These are phyloP conservation scores for Herpotrichia juniperi DNA, from an alignment of 2,329 filamentous ascomycete species.

Conservation along the genomic window DNA sequence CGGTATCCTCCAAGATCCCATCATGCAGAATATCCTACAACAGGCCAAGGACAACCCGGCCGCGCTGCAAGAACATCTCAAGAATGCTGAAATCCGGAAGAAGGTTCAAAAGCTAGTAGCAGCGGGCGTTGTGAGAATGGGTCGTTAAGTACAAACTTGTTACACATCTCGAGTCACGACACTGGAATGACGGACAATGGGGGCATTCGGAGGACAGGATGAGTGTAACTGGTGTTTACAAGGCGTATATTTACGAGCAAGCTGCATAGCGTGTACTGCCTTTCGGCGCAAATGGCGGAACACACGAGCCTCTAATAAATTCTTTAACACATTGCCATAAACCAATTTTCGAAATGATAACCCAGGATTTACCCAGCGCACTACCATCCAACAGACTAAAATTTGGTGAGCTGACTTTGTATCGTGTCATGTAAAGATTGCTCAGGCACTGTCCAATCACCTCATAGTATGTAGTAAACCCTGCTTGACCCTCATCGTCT, in stretches of 20 bases:
- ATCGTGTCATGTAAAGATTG: no score
- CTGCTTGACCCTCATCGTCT: no score
- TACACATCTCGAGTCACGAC: neutral
- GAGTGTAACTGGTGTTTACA: neutral
- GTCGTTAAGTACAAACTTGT: constrained; percentile 49
- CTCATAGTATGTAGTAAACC: no score
- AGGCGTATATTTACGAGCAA: neutral
- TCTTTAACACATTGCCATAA: neutral
- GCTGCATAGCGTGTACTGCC: constrained; percentile 3
- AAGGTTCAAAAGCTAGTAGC: constrained; percentile 96
- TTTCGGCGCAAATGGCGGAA: neutral
- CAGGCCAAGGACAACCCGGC: constrained; percentile 94
- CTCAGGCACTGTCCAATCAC: no score
- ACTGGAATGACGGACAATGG: neutral
- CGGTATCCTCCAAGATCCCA: constrained; percentile 88
- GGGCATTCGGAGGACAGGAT: neutral
- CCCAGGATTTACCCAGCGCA: no score
- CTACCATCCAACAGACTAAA: no score
- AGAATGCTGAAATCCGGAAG: constrained; percentile 80
- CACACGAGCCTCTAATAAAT: neutral
- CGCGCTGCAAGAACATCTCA: constrained; percentile 96
- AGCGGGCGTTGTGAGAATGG: constrained; percentile 87
- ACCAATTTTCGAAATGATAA: no score
- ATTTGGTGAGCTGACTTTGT: no score
- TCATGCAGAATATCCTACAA: constrained; percentile 97